Percentiles rank a stretch among this genome's conserved stretches.
phyloP scores from a whole-genome alignment of 2,329 filamentous ascomycete species.

The Cordyceps javanica region DNA sequence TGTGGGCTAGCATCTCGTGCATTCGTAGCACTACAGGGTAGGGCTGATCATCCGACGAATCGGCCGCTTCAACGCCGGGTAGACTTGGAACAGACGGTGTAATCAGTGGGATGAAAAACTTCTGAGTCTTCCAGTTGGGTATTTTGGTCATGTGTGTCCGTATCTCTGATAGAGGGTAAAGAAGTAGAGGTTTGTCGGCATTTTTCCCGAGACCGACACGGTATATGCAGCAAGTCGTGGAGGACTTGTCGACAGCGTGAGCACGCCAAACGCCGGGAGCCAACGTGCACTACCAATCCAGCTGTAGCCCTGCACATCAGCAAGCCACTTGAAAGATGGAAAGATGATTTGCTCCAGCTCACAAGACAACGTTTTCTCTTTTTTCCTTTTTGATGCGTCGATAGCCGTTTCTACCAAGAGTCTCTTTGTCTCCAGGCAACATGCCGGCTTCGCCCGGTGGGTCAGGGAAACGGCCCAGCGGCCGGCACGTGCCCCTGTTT shows the following conservation, averaged over 20 bases:
- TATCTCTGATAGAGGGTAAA: no score
- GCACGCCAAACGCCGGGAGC: not conserved
- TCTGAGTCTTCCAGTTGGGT: no score
- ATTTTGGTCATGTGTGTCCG: no score
- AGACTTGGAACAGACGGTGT: no score
- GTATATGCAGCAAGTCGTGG: no score
- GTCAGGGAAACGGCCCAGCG: not conserved
- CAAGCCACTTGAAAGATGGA: not conserved
- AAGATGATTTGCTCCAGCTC: not conserved
- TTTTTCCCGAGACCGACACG: not conserved
- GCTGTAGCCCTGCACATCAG: not conserved
- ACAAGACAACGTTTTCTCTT: not conserved
- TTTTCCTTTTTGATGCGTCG: slow-evolving; percentile 7
- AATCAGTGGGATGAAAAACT: no score
- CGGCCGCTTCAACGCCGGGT: no score
- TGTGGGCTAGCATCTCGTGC: no score
- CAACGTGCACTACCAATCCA: not conserved
- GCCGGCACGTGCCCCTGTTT: not conserved
- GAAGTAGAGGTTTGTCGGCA: no score
- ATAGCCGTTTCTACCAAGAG: slow-evolving; percentile 3
- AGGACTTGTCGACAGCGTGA: not conserved
- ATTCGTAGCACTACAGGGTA: no score
- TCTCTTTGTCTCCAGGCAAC: not conserved
- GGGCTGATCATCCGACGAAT: no score
- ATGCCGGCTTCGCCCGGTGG: slow-evolving; percentile 1